Base-by-base conservation (phyloP, 345 rosid species). In the Corchorus capsularis region DNA sequence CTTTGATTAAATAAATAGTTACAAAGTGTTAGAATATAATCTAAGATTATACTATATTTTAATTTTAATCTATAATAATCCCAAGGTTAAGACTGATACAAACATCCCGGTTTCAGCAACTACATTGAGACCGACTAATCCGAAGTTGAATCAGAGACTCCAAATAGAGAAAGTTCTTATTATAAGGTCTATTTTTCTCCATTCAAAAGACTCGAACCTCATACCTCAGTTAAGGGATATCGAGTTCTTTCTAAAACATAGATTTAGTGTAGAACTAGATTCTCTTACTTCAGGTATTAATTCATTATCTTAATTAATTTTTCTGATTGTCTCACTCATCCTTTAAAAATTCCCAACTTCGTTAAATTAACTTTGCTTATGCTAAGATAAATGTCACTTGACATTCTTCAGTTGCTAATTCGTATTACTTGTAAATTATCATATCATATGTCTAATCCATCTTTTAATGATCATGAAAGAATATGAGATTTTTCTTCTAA, bases 1-100 rank as follows among this genome's bases (percentile, higher is more conserved):
- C 50, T 45, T 45, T 45, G 32, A 45, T 66, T 66, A 66, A 66
- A 43, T 1, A 66, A 66, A 66, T 45, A 66, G 54, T 66, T 66
- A 20, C 45, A 66, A 66, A 66, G 54, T 12, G 11, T 12, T 45
- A 66, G 70, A 66, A 43, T 45, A 64, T 64, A 64, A 64, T 64
- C 49, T 64, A 64, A 4, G 69, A 9, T 64, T n/a, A 8, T 6
- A 15, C n/a, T 63, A 41, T 39, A 39, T 16, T 63, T 63, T 39
- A 8, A 27, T 16, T 6, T 63, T 46, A 63, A 3, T 63, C 19
- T 3, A 39, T 64, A n/a, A 63, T 63, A 16, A 39, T 9, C 6
- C 27, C 16, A 41, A 62, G 45, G 46, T 35, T 64, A 56, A 49
- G 16, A 49, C 15, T 49, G 1, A 27, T 27, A 27, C 27, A 27